Evolutionary conservation across 2,329 filamentous ascomycete genomes (phyloP), one percentile per base, ranked within the genome.

Genomic region (Harringtonia lauricola): DNA sequence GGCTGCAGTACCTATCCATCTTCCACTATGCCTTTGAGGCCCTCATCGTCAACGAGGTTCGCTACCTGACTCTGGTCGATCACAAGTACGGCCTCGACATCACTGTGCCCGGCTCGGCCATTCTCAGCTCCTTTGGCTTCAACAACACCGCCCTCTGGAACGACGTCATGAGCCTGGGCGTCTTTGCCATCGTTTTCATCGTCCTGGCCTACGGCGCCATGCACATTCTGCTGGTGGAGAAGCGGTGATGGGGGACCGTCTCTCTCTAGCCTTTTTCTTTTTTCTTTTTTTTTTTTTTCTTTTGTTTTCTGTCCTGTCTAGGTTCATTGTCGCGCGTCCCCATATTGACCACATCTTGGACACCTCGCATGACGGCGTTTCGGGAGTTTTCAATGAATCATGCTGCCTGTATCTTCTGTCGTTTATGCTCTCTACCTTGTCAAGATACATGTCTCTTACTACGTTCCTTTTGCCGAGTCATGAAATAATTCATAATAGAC

Each of bases 1-100:
- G 92, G 92, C 65, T 98, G 41, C 92, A 98, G 68, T 79, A 76
- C 65, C 67, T 98, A 9, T 95, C 89, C 2, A 98, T 98, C 50
- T 98, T 98, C 74, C 92, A 98, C 60, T 98, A 94, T 58, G 90
- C 83, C 6, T 96, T 96, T 55, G 92, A 98, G 68, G 85, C 86
- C 2, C 74, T 98, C 14, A 94, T 96, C 50, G 92, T 98, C 54
- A 98, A 96, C 58, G 92, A 98, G 66, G 94, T 95, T 38, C 81
- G 87, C 22, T 86, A 87, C 55, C 70, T 98, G 36, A 90, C 85
- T 0, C 74, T 98, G 22, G 78, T 94, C 35, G 92, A 98, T 60
- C 83, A 92, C 62, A 94, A 96, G 64, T 95, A 95, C 51, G 92
- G 92, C 7, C 76, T 98, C 6, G 88, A 96, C 56, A 98, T 98